Evolutionary conservation across 2,329 filamentous ascomycete genomes (phyloP), one percentile per base, ranked within the genome.

Genomic region (Curvularia lunata): DNA sequence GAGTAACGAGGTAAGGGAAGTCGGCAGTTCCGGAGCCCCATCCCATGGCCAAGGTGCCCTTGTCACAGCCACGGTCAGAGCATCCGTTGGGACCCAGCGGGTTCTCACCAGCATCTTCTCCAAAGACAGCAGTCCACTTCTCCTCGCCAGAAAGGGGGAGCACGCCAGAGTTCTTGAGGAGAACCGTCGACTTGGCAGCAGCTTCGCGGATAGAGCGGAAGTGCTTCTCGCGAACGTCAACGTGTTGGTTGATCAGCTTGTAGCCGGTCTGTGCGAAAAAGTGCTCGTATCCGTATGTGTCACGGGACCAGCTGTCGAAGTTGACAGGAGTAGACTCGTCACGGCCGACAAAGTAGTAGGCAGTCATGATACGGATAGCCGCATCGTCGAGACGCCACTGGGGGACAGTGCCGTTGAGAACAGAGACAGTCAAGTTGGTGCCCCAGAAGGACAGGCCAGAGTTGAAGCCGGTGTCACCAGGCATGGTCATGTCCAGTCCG

Each of bases 331-430:
- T 78, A 38, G 79, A 74, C 41, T 74, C 74, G 54, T 86, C 84
- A 52, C 85, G 84, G 56, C 84, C 85, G 48, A 88, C 85, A 66
- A 84, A 85, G 75, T 86, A 89, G 74, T 85, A 88, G 3, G 85
- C 85, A 50, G 86, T 82, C 78, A 91, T 82, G 64, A 91, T 96
- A 67, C 95, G 88, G 77, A 92, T 89, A 5, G 87, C 91, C 89
- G 97, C 96, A 72, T 98, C 95, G 67, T 97, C 93, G 9, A 98
- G 75, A 49, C 94, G 86, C 85, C 90, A 96, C 66, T 91, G 86
- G 0, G 94, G 91, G 30, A 98, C 81, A 0, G 92, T 97, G 34
- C 93, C 93, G 72, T 98, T 97, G 66, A 96, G 78, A 5, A 97
- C 88, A 1, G 91, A 91, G 47, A 96, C 81, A 1, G 94, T 97